Base-by-base conservation (phyloP, 2,329 filamentous ascomycete species). In the Fusarium sublunatum region DNA sequence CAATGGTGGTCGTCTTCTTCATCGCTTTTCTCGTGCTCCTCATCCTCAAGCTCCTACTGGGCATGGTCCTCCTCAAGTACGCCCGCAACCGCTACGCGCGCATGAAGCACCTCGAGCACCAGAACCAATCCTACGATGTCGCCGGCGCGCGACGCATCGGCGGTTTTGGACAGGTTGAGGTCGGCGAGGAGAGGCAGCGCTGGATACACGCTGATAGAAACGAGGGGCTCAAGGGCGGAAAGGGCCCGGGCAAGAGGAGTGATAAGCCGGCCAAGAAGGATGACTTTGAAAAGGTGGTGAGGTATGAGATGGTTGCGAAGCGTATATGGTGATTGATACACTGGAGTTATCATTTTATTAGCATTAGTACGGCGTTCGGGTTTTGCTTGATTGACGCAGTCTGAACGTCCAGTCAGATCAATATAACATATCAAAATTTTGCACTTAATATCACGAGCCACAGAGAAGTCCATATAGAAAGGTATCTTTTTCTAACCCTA, bases 281-380 rank as follows among this genome's bases (percentile, higher is more conserved):
- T 2, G 78, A 80, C 86, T 74, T 86, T 87, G 76, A 90, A 83
- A 71, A 87, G 79, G 74, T 92, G 88, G 62, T 87, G 83, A 84
- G 95, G 70, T 99, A 97, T 79, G 92, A 93, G 73, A 97, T 98
- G 95, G 89, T 93, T 69, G 92, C 92, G 1, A 98, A 97, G 83
- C 85, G 95, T 74, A 99, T 99, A 70, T 99, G 95, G 95, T 98
- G 26, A 66, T 48, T 13, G 26, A 35, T 24, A 12, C 40, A 35
- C 29, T 5, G 6, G 12, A 7, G 24, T 28, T 38, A 57, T n/a
- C 19, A 46, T 19, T 3, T 48, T 32, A 13, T 35, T 29, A 53
- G 58, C 56, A 60, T 49, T 46, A 34, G 24, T 44, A 46, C 24
- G 45, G 62, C 49, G 53, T 64, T 64, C 15, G 26, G 46, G 19